Evolutionary conservation across 495 filamentous ascomycete species (phyloP), one percentile per base, ranked within the genome.

Genomic region (Cercophora samala): DNA sequence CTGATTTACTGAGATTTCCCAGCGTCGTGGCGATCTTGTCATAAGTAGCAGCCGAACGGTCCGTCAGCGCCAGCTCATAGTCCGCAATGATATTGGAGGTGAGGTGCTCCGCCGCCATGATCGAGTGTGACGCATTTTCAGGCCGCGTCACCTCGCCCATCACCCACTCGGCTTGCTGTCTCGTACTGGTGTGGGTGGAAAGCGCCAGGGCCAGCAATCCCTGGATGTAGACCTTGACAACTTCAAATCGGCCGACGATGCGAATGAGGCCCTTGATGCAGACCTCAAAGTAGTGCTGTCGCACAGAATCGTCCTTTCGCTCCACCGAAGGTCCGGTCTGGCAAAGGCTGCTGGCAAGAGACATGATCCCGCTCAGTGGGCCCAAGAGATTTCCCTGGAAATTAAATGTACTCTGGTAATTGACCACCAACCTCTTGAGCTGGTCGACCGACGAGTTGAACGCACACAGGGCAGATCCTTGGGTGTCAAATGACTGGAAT

Each of bases 391-490:
- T 19, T 25, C 24, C 22, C 24, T 32, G 22, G 22, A 23, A 15
- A 8, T 60, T 22, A 32, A 60, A 60, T 21, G 21, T 60, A 24
- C 58, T 60, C 22, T 21, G 58, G 58, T 60, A 5, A n/a, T 18
- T 60, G 19, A 60, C 29, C 5, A 60, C 58, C 22, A 60, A 15
- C 58, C 58, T 21, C 24, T 60, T 60, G 19, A 60, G 58, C 4
- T 60, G 58, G 24, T 60, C 24, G 15, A 60, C 25, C 58, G 58
- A 60, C 1, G 58, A 60, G 58, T 60, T 60, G 17, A 60, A 60
- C 8, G 24, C 58, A 8, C 22, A 60, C 2, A 24, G 17, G 17
- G 58, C 58, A 18, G 58, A 60, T 24, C 58, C 58, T 17, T 29
- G 19, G 4, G 58, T 18, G 21, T 21, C 24, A 17, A 60, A 60